Evolutionary conservation across 2,329 filamentous ascomycete species (phyloP).

Genomic region (Diaporthe ilicicola): DNA sequence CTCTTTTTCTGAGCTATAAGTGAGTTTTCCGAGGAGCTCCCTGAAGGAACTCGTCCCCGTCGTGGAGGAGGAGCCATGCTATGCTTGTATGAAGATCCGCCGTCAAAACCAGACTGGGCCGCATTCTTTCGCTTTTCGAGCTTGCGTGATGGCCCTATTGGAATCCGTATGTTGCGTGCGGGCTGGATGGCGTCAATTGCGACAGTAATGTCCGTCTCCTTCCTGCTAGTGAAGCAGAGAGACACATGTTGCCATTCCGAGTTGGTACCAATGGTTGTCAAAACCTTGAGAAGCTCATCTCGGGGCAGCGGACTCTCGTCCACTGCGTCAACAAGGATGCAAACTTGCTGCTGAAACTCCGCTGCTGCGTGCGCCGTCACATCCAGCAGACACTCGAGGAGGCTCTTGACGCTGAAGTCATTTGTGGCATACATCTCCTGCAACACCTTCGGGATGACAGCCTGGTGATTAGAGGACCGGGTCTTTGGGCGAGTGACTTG

Average conservation of each 20-base stretch:
- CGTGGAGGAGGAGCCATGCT: neutral
- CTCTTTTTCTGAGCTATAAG: neutral
- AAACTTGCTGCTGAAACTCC: neutral
- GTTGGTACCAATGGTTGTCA: conserved; percentile 5
- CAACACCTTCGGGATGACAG: neutral
- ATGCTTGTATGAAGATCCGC: neutral
- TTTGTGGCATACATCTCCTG: neutral
- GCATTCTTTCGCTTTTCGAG: neutral
- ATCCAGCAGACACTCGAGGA: neutral
- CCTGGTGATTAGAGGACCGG: too few relatives aligned
- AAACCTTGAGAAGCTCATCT: neutral
- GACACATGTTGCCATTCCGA: conserved; percentile 3
- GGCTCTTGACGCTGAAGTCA: neutral
- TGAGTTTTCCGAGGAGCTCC: neutral
- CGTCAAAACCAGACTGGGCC: neutral
- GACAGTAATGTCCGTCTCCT: neutral
- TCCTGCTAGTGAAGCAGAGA: conserved; percentile 15
- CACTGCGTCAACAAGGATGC: conserved; percentile 22
- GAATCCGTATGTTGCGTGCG: neutral
- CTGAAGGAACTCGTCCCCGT: neutral
- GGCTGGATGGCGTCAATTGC: neutral
- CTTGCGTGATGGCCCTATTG: neutral
- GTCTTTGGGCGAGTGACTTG: neutral
- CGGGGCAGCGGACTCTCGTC: conserved; percentile 14
- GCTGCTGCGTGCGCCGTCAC: neutral